Evolutionary conservation across 352 stramenopile species (phyloP).

Genomic region (Pythium aphanidermatum): DNA sequence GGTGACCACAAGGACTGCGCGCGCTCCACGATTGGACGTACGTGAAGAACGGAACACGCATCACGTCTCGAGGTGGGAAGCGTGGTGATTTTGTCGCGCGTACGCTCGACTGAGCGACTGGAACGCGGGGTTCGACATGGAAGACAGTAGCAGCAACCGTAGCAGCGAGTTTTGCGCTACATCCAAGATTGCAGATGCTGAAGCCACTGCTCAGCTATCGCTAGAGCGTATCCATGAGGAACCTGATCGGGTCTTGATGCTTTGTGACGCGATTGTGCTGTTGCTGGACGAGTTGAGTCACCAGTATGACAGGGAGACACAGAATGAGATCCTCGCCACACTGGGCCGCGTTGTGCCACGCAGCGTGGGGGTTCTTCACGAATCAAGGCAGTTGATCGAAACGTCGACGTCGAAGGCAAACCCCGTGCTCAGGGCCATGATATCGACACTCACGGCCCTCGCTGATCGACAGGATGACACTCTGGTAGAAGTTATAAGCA

Average conservation of each 20-base stretch:
- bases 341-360: constrained; percentile 9
- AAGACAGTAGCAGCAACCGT: not conserved
- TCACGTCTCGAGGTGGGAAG: not conserved
- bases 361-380: constrained; percentile 14
- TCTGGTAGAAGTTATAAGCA: constrained; percentile 21
- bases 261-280: constrained; percentile 15
- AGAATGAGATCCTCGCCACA: not conserved
- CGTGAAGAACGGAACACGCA: no score
- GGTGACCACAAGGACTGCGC: not conserved
- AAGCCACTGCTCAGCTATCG: constrained; percentile 3
- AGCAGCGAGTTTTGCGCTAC: no score
- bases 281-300: constrained; percentile 10
- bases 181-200: constrained; percentile 14
- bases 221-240: constrained; percentile 6
- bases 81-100: not conserved
- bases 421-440: constrained; percentile 40
- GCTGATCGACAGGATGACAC: constrained; percentile 21
- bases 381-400: constrained; percentile 9
- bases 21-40: no score
- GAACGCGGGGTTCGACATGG: not conserved
- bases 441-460: constrained; percentile 36
- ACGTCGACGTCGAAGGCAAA: constrained; percentile 11
- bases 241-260: constrained; percentile 14
- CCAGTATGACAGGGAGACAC: constrained; percentile 1
- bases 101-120: not conserved